These are phyloP conservation scores for Aeschynomene evenia DNA, from an alignment of 306 rosid genomes.

Conservation along the genomic window DNA sequence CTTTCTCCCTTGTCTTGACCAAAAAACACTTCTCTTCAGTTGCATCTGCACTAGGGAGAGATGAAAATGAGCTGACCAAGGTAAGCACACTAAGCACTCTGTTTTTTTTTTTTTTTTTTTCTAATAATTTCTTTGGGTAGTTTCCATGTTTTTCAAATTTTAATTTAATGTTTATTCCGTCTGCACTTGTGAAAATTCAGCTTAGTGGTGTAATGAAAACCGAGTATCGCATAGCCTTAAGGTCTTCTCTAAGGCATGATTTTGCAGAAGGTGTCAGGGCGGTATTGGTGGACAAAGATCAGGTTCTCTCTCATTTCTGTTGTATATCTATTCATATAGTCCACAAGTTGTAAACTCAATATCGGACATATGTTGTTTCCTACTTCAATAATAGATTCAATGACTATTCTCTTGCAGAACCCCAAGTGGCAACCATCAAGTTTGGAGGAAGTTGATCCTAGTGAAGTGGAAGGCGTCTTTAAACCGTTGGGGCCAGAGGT, in stretches of 20 bases:
- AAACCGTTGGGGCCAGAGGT: constrained; percentile 57
- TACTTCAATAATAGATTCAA: neutral
- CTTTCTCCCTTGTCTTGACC: constrained; percentile 88
- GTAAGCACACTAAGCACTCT: no score
- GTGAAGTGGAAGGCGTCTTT: constrained; percentile 64
- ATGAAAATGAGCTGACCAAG: constrained; percentile 55
- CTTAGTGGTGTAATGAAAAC: constrained; percentile 80
- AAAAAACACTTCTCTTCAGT: constrained; percentile 72
- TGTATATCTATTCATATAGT: neutral
- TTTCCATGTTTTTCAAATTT: neutral
- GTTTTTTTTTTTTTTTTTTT: neutral
- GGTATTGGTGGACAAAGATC: constrained; percentile 93
- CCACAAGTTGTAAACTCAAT: constrained; percentile 5
- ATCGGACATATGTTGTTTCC: constrained; percentile 1
- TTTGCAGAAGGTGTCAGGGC: constrained; percentile 97
- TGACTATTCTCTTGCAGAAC: constrained; percentile 51
- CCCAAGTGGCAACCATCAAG: constrained; percentile 83
- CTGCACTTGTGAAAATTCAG: constrained; percentile 45
- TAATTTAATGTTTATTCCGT: neutral
- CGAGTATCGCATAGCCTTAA: constrained; percentile 83
- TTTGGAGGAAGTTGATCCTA: constrained; percentile 62
- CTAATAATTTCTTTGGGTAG: neutral
- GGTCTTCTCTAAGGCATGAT: constrained; percentile 79
- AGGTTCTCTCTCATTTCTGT: constrained; percentile 55
- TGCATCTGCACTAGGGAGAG: constrained; percentile 65